Evolutionary conservation across 1,284 basidiomycete genomes (phyloP), one percentile per base, ranked within the genome.

Genomic region (Microbotryum saponariae): DNA sequence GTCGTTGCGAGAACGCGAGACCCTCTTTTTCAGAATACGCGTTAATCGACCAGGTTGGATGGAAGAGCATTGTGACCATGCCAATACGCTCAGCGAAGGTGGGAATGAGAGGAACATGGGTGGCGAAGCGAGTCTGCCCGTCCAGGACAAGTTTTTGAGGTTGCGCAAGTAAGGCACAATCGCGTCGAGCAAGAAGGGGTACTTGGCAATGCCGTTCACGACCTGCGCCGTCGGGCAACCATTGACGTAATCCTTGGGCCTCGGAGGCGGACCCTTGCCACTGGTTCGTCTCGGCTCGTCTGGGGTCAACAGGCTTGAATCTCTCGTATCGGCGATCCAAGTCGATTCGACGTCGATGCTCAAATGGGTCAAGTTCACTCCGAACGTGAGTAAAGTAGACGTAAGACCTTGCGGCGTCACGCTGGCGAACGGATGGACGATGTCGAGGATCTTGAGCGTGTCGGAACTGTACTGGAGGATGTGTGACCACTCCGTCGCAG

Each of bases 111-210:
- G 14, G 56, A 68, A 68, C 21, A 62, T 14, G 25, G 25, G 14
- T 12, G 51, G 51, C 9, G 55, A 58, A 2, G 66, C 66, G 23
- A 61, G 47, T 6, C 57, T 54, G 1, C 66, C 66, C 23, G 47
- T 48, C 57, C 60, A 65, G 47, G 37, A 45, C 10, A 65, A 29
- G 0, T 31, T 46, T 3, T 50, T 56, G 20, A 68, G 29, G 42
- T 63, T 50, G 6, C 64, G 66, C 3, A 68, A 31, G 53, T 44
- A 68, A 1, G 33, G 55, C 25, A 63, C 20, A 37, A 62, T 20
- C 18, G 58, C 64, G 42, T 68, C 66, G 53, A 67, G 62, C 23
- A 64, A 27, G 58, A 25, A 59, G 18, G 12, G 47, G 16, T 55
- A n/a, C 10, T 51, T 56, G 33, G 55, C 20, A 5, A 27, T 16